Base-by-base conservation (phyloP, 805 yeast genomes). In the Yamadazyma phyllophila region DNA sequence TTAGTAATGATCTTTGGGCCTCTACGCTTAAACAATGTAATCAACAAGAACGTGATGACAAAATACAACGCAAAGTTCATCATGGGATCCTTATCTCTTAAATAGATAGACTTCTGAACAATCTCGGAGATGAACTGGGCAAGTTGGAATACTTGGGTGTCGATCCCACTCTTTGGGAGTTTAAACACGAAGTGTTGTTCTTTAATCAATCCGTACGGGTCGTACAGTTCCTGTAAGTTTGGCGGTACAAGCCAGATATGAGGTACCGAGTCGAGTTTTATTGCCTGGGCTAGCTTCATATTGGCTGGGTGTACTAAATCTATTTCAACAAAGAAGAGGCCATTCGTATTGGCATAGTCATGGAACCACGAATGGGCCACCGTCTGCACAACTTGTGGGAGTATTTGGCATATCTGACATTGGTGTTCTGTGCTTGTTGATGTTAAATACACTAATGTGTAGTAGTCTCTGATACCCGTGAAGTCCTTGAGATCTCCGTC, bases 181-280 rank as follows among this genome's bases (percentile, higher is more conserved):
- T 50, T 58, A 55, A 66, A 73, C 24, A 60, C 56, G 20, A 59
- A 65, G 41, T 66, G 69, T 6, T 62, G 57, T 37, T 63, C 69
- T 16, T 51, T 54, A 11, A 60, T 53, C 24, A 61, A 56, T 27
- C 58, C 55, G 27, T 48, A 41, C 26, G 52, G 59, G 6, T 55
- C 52, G 14, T 53, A 56, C 14, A 52, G 56, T 4, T 60, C 63
- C 20, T 44, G 33, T 15, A 49, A 50, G 37, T 57, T 60, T 3
- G 81, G 85, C 3, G 90, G 89, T 45, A 78, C 73, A 2, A 85
- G 66, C 81, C 89, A 80, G n/a, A 83, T 52, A 48, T 80, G 82
- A 1, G 95, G 94, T 2, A 83, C 79, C 2, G 78, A 66, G 2
- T 62, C 62, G 45, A 85, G 56, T 2, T 65, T 60, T 43, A 82